Conservation (phyloP, 2,329 filamentous ascomycete species). For the Cephalotrichum gorgonifer region DNA sequence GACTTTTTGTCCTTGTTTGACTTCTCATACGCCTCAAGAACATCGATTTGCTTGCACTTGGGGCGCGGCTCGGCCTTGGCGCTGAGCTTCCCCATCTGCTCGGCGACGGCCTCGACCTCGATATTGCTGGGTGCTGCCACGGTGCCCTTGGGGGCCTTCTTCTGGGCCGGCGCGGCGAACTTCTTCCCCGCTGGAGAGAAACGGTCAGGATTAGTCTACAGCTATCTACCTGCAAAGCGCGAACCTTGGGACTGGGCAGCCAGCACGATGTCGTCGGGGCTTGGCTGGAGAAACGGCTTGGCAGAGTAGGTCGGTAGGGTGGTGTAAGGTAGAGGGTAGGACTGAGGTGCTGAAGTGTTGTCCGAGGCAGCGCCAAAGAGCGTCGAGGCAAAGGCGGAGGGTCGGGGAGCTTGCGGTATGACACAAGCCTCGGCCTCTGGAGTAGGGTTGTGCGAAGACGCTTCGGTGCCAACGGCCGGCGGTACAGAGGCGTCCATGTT, state of each 20-base stretch:
- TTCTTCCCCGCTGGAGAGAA: constrained; percentile 39
- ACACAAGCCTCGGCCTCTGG: not conserved
- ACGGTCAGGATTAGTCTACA: constrained; percentile 41
- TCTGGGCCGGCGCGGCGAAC: constrained; percentile 23
- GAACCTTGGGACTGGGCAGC: constrained; percentile 86
- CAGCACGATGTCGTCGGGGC: constrained; percentile 82
- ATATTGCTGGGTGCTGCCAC: constrained; percentile 10
- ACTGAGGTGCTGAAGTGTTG: constrained; percentile 13
- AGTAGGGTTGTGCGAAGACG: not conserved
- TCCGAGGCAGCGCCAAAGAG: constrained; percentile 33
- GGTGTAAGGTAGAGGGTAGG: constrained; percentile 38
- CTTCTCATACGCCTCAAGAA: constrained; percentile 63
- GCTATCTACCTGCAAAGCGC: constrained; percentile 41
- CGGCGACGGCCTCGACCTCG: constrained; percentile 13
- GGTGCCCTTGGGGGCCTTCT: constrained; percentile 28
- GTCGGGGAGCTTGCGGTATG: constrained; percentile 12
- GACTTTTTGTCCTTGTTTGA: constrained; percentile 61
- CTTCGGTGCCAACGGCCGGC: not conserved
- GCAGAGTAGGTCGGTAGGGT: constrained; percentile 36
- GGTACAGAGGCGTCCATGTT: not conserved
- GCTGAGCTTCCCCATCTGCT: constrained; percentile 20
- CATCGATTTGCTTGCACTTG: constrained; percentile 73
- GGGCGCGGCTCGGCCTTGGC: constrained; percentile 37
- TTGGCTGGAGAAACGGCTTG: constrained; percentile 70
- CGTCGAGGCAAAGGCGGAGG: constrained; percentile 47